Percentiles rank a stretch among this genome's conserved stretches.
phyloP scores from a whole-genome alignment of 371 early-diverging fungal genomes.

The Dentiscutata heterogama region DNA sequence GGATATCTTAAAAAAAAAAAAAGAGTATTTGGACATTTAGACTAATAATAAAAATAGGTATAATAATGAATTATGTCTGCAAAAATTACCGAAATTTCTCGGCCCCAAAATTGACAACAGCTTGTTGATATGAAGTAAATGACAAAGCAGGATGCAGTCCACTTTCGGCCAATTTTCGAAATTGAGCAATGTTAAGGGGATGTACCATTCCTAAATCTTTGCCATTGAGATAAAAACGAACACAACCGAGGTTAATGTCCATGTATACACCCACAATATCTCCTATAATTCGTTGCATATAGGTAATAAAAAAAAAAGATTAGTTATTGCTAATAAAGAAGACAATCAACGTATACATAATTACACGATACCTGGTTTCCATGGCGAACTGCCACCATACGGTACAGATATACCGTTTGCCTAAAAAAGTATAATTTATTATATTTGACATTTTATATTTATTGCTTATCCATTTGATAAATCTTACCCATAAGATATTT shows the following conservation, averaged over 20 bases:
- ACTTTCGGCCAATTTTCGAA: conserved; percentile 37
- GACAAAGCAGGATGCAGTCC: conserved; percentile 43
- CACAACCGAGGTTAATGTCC: conserved; percentile 24
- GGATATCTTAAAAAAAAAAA: conserved; percentile 4
- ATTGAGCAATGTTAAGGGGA: conserved; percentile 26
- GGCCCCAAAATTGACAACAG: conserved; percentile 39
- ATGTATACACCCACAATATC: conserved; percentile 41
- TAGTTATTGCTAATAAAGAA: not conserved
- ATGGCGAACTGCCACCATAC: conserved; percentile 28
- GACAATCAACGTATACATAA: not conserved
- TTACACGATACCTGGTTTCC: conserved; percentile 32
- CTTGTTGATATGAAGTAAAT: conserved; percentile 45
- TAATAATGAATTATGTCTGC: not conserved
- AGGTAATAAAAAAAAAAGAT: not conserved
- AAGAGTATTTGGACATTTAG: not conserved
- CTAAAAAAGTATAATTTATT: not conserved
- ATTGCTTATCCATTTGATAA: not conserved
- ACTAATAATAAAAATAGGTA: not conserved
- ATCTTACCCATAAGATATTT: conserved; percentile 37
- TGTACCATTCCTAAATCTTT: conserved; percentile 33
- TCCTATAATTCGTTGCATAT: not conserved
- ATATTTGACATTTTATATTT: not conserved
- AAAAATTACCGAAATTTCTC: conserved; percentile 41
- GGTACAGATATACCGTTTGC: conserved; percentile 20
- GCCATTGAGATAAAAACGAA: conserved; percentile 44